phyloP scores from a whole-genome alignment of 441 rosid species.

The Theobroma grandiflorum region DNA sequence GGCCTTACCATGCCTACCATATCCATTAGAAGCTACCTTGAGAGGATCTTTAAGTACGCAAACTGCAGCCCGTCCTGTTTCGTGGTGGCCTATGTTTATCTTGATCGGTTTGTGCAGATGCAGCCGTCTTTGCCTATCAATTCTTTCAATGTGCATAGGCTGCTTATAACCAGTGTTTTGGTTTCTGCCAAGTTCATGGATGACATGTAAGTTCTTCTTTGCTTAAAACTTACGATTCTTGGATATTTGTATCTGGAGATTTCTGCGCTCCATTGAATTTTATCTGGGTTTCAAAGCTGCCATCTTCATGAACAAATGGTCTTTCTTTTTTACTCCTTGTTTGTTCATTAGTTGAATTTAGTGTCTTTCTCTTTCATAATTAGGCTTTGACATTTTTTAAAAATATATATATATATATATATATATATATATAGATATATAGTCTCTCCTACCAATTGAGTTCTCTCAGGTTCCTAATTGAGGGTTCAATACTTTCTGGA shows the following conservation, averaged over 20 bases:
- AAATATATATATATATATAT: too few relatives aligned
- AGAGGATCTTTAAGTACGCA: slow-evolving; percentile 86
- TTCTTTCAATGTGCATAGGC: slow-evolving; percentile 79
- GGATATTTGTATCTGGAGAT: not conserved
- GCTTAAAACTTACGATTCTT: not conserved
- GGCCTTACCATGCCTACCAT: slow-evolving; percentile 74
- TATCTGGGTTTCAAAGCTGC: slow-evolving; percentile 7
- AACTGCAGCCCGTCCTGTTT: slow-evolving; percentile 89
- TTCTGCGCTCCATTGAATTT: not conserved
- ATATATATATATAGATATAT: too few relatives aligned
- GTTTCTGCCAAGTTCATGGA: slow-evolving; percentile 95
- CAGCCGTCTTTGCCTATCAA: slow-evolving; percentile 70
- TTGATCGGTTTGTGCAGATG: slow-evolving; percentile 72
- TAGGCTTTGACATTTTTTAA: too few relatives aligned
- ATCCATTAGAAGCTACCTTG: slow-evolving; percentile 72
- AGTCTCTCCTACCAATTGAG: not conserved
- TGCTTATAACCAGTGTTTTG: slow-evolving; percentile 85
- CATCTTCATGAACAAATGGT: slow-evolving; percentile 10
- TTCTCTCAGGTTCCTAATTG: slow-evolving; percentile 15
- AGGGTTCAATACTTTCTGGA: not conserved
- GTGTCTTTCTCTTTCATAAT: not conserved
- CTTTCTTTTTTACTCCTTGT: not conserved
- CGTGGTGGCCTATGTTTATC: slow-evolving; percentile 83
- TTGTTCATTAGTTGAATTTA: not conserved
- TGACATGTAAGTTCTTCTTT: slow-evolving; percentile 69